Conservation (phyloP, 306 rosid genomes). For the Gynostemma pentaphyllum region DNA sequence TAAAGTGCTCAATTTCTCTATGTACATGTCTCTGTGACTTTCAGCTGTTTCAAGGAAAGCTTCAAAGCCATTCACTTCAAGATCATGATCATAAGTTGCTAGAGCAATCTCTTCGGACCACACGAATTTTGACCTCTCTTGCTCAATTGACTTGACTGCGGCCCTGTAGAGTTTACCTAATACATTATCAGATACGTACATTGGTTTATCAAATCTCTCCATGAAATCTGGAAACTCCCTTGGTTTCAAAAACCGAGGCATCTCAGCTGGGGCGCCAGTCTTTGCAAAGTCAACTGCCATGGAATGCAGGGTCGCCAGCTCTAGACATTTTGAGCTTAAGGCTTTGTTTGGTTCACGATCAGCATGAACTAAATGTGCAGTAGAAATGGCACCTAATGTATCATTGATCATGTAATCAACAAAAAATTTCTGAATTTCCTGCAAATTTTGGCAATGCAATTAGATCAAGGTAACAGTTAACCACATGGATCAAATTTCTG, state of each 20-base stretch:
- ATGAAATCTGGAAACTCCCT: constrained; percentile 79
- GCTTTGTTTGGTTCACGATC: constrained; percentile 73
- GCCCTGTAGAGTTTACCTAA: constrained; percentile 68
- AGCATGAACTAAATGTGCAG: constrained; percentile 83
- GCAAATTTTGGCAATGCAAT: constrained; percentile 3
- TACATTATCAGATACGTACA: constrained; percentile 55
- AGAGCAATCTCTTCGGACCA: constrained; percentile 42
- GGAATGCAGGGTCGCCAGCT: constrained; percentile 74
- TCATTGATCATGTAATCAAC: constrained; percentile 93
- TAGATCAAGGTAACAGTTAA: not conserved
- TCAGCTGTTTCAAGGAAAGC: constrained; percentile 41
- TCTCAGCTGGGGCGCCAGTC: constrained; percentile 92
- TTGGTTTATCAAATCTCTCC: constrained; percentile 70
- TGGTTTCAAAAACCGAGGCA: constrained; percentile 67
- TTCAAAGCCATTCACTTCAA: constrained; percentile 57
- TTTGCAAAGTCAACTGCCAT: constrained; percentile 97
- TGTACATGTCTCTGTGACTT: constrained; percentile 48
- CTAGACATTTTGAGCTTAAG: constrained; percentile 55
- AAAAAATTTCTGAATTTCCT: constrained; percentile 88
- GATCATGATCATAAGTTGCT: constrained; percentile 45
- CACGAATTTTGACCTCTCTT: constrained; percentile 19
- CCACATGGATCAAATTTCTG: not conserved
- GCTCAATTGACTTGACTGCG: constrained; percentile 21
- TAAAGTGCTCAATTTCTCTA: constrained; percentile 40
- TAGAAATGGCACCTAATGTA: constrained; percentile 85